Conservation (phyloP, 2,329 filamentous ascomycete genomes). For the Ophiostoma himal-ulmi region DNA sequence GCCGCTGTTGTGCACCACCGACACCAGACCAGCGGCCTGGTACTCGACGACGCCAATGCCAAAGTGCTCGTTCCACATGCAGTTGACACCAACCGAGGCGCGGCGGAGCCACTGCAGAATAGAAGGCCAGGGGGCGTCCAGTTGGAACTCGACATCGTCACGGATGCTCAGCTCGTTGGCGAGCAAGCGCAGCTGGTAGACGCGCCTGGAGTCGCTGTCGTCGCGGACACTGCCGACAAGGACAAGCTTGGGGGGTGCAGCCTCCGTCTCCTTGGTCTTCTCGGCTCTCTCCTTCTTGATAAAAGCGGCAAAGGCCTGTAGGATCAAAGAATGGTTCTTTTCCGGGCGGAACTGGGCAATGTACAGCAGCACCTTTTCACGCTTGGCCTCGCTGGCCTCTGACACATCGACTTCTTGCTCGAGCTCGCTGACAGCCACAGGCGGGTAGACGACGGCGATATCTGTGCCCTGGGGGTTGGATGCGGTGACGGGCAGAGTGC, state of each 20-base stretch:
- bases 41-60: slow-evolving; percentile 98
- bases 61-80: slow-evolving; percentile 99
- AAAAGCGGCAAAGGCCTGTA: slow-evolving; percentile 78
- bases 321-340: slow-evolving; percentile 86
- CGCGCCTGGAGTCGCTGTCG: slow-evolving; percentile 68
- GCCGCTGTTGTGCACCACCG: slow-evolving; percentile 87
- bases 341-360: slow-evolving; percentile 97
- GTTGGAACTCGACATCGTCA: slow-evolving; percentile 77
- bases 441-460: slow-evolving; percentile 79
- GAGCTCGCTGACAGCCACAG: slow-evolving; percentile 82
- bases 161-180: slow-evolving; percentile 82
- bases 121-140: slow-evolving; percentile 83
- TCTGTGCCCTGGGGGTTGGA: slow-evolving; percentile 27
- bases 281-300: slow-evolving; percentile 42
- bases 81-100: slow-evolving; percentile 83
- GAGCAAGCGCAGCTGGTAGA: slow-evolving; percentile 81
- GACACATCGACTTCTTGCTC: slow-evolving; percentile 68
- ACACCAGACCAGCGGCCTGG: slow-evolving; percentile 87
- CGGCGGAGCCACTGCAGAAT: slow-evolving; percentile 73
- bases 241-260: slow-evolving; percentile 57
- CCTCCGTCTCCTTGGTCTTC: not conserved
- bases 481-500: slow-evolving; percentile 23
- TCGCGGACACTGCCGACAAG: slow-evolving; percentile 91
- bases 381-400: slow-evolving; percentile 58
- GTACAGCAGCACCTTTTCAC: slow-evolving; percentile 73